Percentiles rank a stretch among this genome's conserved stretches.
Evolutionary conservation across 1,284 basidiomycete species (phyloP).

Genomic region (Heterobasidion parviporum): DNA sequence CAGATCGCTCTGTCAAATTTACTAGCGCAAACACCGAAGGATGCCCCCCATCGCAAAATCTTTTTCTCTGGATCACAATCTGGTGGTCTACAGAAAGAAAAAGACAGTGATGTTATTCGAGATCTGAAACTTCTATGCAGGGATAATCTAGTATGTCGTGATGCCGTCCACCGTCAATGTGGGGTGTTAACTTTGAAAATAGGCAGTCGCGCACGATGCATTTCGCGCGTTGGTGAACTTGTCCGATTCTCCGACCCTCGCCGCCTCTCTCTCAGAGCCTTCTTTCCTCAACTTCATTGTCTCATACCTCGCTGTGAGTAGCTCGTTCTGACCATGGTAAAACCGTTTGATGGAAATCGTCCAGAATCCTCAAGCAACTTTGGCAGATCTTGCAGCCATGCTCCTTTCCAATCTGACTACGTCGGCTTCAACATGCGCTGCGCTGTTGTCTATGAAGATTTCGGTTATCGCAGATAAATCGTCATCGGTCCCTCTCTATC

Average conservation of each 20-base stretch:
- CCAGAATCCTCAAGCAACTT: conserved; percentile 82
- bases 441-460: conserved; percentile 63
- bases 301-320: conserved; percentile 83
- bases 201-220: conserved; percentile 93
- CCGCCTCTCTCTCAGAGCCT: conserved; percentile 63
- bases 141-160: conserved; percentile 65
- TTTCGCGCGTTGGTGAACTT: conserved; percentile 93
- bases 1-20: conserved; percentile 83
- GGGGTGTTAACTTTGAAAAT: conserved; percentile 6
- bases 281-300: conserved; percentile 81
- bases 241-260: conserved; percentile 74
- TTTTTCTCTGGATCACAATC: conserved; percentile 57
- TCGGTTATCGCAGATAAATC: conserved; percentile 48
- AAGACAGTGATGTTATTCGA: conserved; percentile 60
- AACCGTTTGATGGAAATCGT: neutral
- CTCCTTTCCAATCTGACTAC: conserved; percentile 91
- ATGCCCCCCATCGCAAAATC: conserved; percentile 62
- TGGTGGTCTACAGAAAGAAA: conserved; percentile 50
- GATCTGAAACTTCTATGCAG: conserved; percentile 82
- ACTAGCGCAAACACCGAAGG: conserved; percentile 70
- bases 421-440: conserved; percentile 61
- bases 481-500: conserved; percentile 43
- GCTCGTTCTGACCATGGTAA: neutral
- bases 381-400: conserved; percentile 95
- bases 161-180: neutral